Evolutionary conservation across 2,329 filamentous ascomycete genomes (phyloP).

Genomic region (Diaporthe aspalathi): DNA sequence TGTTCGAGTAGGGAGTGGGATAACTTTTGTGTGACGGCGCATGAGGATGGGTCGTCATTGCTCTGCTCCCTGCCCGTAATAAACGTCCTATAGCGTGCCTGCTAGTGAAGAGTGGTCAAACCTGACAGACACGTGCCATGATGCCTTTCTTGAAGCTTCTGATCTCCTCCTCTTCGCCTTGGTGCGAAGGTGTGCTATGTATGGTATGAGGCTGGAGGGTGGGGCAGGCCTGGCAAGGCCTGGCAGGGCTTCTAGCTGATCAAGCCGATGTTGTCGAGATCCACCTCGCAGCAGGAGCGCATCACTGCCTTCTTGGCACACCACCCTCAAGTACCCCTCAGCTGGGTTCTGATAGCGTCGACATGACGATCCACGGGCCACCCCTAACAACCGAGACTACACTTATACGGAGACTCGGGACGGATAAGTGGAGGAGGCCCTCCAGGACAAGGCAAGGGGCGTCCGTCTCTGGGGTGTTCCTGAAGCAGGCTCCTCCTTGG

Average conservation of each 20-base stretch:
- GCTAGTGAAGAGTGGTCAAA: background rate
- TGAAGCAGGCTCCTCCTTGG: slow-evolving; percentile 19
- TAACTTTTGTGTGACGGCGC: background rate
- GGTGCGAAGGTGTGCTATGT: no score
- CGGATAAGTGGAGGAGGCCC: slow-evolving; percentile 24
- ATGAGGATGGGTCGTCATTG: slow-evolving; percentile 1
- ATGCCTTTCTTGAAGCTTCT: background rate
- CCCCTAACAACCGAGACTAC: background rate
- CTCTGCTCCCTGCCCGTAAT: slow-evolving; percentile 16
- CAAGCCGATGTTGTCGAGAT: slow-evolving; percentile 18
- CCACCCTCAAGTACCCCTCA: background rate
- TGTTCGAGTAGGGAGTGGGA: background rate
- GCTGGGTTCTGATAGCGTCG: background rate
- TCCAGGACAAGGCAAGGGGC: slow-evolving; percentile 13
- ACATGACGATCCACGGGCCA: fast-evolving
- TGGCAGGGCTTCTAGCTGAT: background rate
- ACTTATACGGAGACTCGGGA: background rate
- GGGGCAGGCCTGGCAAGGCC: no score
- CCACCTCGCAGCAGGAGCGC: slow-evolving; percentile 16
- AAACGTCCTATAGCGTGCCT: slow-evolving; percentile 1
- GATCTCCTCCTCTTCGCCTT: background rate
- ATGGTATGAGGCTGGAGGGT: no score
- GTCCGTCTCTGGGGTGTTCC: background rate
- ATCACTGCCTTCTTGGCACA: slow-evolving; percentile 15
- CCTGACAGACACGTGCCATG: background rate